phyloP scores from a whole-genome alignment of 192 early-diverging fungal genomes.

The Backusella tarrabulga region DNA sequence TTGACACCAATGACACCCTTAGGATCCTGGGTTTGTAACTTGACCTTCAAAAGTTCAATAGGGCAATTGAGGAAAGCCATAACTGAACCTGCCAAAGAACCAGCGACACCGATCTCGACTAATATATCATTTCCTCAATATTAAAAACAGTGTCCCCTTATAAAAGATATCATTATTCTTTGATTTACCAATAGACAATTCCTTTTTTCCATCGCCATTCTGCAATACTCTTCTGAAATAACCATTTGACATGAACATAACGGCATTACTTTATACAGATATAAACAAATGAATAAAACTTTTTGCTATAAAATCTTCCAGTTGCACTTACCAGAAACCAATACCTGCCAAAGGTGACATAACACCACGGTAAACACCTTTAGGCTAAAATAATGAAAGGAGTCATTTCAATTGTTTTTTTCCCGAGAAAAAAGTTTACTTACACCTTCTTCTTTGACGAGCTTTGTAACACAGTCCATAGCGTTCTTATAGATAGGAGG shows the following conservation, averaged over 20 bases:
- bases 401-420: not conserved
- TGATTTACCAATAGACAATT: conserved; percentile 47
- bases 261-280: conserved; percentile 55
- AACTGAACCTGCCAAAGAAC: conserved; percentile 61
- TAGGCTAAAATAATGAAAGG: conserved; percentile 32
- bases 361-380: conserved; percentile 70
- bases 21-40: conserved; percentile 61
- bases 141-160: not conserved
- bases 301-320: not conserved
- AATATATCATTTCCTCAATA: conserved; percentile 11
- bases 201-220: conserved; percentile 40
- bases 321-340: conserved; percentile 58
- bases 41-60: conserved; percentile 69
- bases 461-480: conserved; percentile 53
- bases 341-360: conserved; percentile 68
- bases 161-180: not conserved
- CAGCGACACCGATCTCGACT: conserved; percentile 53
- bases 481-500: conserved; percentile 59
- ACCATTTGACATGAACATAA: conserved; percentile 66
- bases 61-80: conserved; percentile 73
- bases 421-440: conserved; percentile 1
- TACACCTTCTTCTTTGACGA: conserved; percentile 60
- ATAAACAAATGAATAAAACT: not conserved
- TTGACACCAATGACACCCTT: conserved; percentile 31
- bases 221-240: conserved; percentile 56